Evolutionary conservation across 164 flowering plant species (phyloP), one percentile per base, ranked within the genome.

Genomic region (Nymphaea colorata): DNA sequence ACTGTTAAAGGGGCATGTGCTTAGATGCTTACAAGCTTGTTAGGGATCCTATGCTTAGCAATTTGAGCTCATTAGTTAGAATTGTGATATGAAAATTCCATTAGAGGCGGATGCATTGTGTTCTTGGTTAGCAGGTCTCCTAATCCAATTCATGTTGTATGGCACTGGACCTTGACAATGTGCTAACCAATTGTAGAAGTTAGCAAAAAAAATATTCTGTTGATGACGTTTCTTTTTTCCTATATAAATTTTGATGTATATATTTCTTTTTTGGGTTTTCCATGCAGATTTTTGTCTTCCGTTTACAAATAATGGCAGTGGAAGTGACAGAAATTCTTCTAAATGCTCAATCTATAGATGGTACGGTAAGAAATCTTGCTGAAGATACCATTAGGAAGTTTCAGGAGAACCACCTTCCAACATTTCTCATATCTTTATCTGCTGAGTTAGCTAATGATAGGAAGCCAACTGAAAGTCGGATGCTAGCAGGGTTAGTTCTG

Each of bases 311-410:
- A 55, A 83, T 83, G 84, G 82, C 84, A 6, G 81, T 81, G 87
- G 89, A 87, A 76, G 81, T 87, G 45, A 87, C 91, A 62, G 86
- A 83, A 69, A 65, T 83, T 51, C 87, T 87, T 61, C 55, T 87
- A 70, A 83, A 80, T 78, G 91, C 91, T 11, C 91, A 87, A 69
- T 66, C 91, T 2, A 80, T 83, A 18, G 89, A 85, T 74, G 84
- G 86, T 71, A 70, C 83, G 2, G 77, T 83, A 44, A 81, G 89
- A 53, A 85, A 83, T 69, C 87, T 85, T 68, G 89, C 91, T 2
- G 91, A 87, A 76, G 91, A 85, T 41, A 81, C 77, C 62, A 63
- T 87, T 59, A 82, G 81, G 67, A 84, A 80, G 72, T 85, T 85
- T 71, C 89, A 85, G 79, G 89, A 85, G 73, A 83, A 85, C 74